These are phyloP conservation scores for Pulveroboletus sp. DNA, from an alignment of 768 basidiomycete species.

Conservation along the genomic window DNA sequence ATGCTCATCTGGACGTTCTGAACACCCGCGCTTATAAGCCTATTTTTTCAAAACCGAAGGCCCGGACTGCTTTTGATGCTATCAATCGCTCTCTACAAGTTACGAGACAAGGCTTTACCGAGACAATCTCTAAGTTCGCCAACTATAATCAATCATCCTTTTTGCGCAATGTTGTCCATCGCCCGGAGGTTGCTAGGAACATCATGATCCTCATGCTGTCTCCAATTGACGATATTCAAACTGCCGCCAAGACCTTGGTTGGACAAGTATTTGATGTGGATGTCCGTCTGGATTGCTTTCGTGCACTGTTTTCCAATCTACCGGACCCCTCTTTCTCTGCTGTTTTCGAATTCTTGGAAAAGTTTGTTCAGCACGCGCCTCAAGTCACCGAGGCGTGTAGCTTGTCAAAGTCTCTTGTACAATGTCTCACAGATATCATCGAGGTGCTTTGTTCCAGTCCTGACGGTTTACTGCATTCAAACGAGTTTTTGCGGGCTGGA, in stretches of 20 bases:
- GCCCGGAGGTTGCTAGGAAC: conserved; percentile 52
- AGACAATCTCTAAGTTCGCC: conserved; percentile 58
- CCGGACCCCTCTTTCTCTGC: conserved; percentile 67
- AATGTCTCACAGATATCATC: conserved; percentile 88
- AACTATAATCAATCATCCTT: conserved; percentile 53
- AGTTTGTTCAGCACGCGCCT: conserved; percentile 59
- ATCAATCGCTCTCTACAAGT: conserved; percentile 57
- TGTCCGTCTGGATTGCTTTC: conserved; percentile 82
- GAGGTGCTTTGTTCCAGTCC: conserved; percentile 76
- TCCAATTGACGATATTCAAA: conserved; percentile 69
- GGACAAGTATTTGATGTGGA: conserved; percentile 89
- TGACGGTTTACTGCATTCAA: conserved; percentile 63
- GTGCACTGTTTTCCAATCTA: conserved; percentile 64
- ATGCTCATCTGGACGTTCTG: conserved; percentile 65
- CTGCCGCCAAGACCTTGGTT: conserved; percentile 72
- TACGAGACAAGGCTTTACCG: conserved; percentile 60
- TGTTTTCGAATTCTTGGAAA: conserved; percentile 59
- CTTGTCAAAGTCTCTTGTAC: conserved; percentile 85
- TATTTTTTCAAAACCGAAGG: conserved; percentile 30
- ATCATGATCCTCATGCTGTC: conserved; percentile 74
- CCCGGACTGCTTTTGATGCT: conserved; percentile 39
- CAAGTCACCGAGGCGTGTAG: conserved; percentile 80
- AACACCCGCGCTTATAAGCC: conserved; percentile 46
- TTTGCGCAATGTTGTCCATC: conserved; percentile 51
- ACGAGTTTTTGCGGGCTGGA: conserved; percentile 43